Conservation (phyloP, 768 basidiomycete species). For the Russula ochroleuca region DNA sequence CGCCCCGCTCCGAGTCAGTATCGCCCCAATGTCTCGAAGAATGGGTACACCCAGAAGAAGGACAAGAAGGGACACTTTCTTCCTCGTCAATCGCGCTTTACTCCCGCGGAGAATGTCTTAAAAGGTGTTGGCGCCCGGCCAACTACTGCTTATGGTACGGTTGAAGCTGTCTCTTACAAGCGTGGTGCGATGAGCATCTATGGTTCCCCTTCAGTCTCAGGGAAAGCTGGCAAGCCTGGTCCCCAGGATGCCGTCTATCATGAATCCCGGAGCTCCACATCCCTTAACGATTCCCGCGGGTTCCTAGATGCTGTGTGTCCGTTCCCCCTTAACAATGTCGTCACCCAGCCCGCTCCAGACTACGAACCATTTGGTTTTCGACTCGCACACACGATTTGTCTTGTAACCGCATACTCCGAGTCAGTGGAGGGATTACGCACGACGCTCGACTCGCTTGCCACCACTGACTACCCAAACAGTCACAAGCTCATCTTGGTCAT, state of each 20-base stretch:
- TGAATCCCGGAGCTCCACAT: conserved; percentile 78
- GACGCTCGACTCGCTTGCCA: conserved; percentile 96
- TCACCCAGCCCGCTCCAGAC: conserved; percentile 87
- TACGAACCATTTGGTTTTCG: conserved; percentile 97
- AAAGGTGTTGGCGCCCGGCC: conserved; percentile 53
- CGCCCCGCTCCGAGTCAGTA: conserved; percentile 86
- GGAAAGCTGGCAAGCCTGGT: conserved; percentile 48
- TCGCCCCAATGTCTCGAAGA: conserved; percentile 82
- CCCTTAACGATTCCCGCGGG: conserved; percentile 52
- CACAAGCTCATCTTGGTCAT: conserved; percentile 96
- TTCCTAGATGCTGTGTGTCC: conserved; percentile 77
- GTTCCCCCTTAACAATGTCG: conserved; percentile 86
- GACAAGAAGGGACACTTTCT: conserved; percentile 57
- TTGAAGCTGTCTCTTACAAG: conserved; percentile 60
- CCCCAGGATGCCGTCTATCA: conserved; percentile 73
- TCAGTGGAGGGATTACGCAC: conserved; percentile 94
- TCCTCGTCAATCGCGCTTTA: conserved; percentile 68
- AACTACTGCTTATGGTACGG: conserved; percentile 59
- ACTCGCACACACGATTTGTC: conserved; percentile 86
- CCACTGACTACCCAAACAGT: conserved; percentile 97
- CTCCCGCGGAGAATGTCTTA: conserved; percentile 60
- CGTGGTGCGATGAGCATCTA: conserved; percentile 41
- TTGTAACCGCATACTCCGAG: conserved; percentile 98
- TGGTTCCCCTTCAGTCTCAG: conserved; percentile 33
- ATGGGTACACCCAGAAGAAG: conserved; percentile 49